These are phyloP conservation scores for Geoglossum cookeanum DNA, from an alignment of 2,329 filamentous ascomycete species.

Conservation along the genomic window DNA sequence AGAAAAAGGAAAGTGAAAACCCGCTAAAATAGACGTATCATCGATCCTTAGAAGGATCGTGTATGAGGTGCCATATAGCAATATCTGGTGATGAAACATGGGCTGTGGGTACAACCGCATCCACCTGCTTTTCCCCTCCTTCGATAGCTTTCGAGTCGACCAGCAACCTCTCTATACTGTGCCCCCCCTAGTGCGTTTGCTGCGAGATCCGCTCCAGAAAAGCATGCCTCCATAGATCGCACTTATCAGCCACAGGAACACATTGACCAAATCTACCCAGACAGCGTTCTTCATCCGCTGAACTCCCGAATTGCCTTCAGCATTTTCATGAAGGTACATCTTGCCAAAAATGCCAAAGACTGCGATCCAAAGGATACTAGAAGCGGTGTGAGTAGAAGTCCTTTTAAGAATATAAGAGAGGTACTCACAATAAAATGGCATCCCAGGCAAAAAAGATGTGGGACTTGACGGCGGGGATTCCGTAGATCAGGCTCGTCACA, in stretches of 20 bases:
- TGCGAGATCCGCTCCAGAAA: conserved; percentile 31
- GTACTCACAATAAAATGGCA: conserved; percentile 39
- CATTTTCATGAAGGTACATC: conserved; percentile 54
- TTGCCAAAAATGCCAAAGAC: conserved; percentile 71
- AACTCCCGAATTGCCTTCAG: conserved; percentile 43
- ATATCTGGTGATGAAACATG: not conserved
- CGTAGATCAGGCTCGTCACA: conserved; percentile 44
- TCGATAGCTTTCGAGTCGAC: not conserved
- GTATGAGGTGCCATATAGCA: not conserved
- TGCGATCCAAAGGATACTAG: conserved; percentile 51
- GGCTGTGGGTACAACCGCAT: not conserved
- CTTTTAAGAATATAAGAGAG: not conserved
- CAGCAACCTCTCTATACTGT: not conserved
- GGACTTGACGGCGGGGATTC: conserved; percentile 36
- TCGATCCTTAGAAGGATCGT: not conserved
- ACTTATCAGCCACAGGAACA: conserved; percentile 56
- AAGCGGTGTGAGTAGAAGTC: not conserved
- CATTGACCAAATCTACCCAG: conserved; percentile 60
- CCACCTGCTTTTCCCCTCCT: not conserved
- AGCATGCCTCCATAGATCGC: conserved; percentile 35
- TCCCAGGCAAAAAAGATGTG: conserved; percentile 44
- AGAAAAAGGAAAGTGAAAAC: not conserved
- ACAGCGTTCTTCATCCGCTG: conserved; percentile 70
- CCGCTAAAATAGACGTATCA: not conserved
- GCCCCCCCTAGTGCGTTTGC: not conserved